Evolutionary conservation across 164 flowering plant species (phyloP), one percentile per base, ranked within the genome.

Genomic region (Warburgia ugandensis): DNA sequence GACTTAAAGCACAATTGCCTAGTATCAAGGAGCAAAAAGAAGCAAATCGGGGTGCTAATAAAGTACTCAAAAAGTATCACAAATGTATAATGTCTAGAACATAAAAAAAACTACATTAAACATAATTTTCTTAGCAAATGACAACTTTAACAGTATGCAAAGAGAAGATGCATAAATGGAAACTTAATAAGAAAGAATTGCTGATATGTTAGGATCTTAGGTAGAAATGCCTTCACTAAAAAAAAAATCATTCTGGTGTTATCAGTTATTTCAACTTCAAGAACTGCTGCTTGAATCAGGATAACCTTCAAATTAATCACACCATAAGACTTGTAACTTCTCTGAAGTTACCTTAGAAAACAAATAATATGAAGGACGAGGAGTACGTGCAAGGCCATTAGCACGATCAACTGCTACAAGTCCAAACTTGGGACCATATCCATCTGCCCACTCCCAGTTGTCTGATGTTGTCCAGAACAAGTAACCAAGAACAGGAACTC

Each of bases 401-500:
- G 81, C 77, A 38, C 96, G 95, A 61, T 92, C 99, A 60, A 88
- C 98, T 12, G 91, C 94, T 13, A 86, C 95, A 55, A 92, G 88
- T 50, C 99, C 99, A 68, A 88, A 92, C 68, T 92, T 92, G 27
- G 99, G 99, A 36, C 99, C 99, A 79, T 92, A 92, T 11, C 99
- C 96, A 74, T 92, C 99, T 31, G 99, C 96, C 98, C 98, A 85
- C 66, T 92, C 99, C 99, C 99, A 92, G 50, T 92, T 92, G 53
- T 92, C 99, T 52, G 96, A 88, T 37, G 76, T 82, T 38, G 99
- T 92, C 99, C 99, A 92, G 62, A 88, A 88, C 49, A 92, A 60
- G 61, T 92, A 92, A 37, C 96, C 99, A 60, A 86, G 72, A 40
- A 92, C 79, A 33, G 72, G 95, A 17, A 92, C 94, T 54, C 99